Percentiles rank a stretch among this genome's conserved stretches.
These are phyloP conservation scores for Berkeleyomyces basicola DNA, from an alignment of 2,329 filamentous ascomycete genomes.

Conservation along the genomic window DNA sequence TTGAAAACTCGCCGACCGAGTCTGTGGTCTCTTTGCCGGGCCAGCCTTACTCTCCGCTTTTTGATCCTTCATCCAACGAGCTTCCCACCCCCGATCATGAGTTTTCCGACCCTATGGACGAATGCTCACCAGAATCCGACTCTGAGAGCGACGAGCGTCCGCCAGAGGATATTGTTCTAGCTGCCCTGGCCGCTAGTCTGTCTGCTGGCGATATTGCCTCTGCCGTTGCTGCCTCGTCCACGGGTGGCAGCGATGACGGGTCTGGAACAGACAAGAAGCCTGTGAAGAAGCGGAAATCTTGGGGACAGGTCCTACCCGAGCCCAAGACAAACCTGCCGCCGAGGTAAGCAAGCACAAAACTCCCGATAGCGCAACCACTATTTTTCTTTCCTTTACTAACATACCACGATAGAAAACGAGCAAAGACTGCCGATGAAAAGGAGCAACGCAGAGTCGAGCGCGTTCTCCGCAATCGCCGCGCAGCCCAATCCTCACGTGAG, in stretches of 20 bases:
- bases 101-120: constrained; percentile 31
- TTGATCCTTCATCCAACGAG: constrained; percentile 22
- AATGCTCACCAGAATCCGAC: constrained; percentile 32
- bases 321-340: constrained; percentile 94
- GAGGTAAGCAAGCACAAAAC: constrained; percentile 38
- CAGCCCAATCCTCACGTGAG: constrained; percentile 90
- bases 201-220: constrained; percentile 9
- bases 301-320: constrained; percentile 91
- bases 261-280: constrained; percentile 46
- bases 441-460: constrained; percentile 95
- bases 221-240: constrained; percentile 13
- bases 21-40: constrained; percentile 35
- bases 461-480: constrained; percentile 87
- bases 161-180: constrained; percentile 17
- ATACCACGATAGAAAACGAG: constrained; percentile 53
- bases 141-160: constrained; percentile 17
- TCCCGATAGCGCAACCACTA: background rate
- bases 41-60: constrained; percentile 33
- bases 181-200: constrained; percentile 14
- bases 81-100: constrained; percentile 16
- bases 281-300: constrained; percentile 91
- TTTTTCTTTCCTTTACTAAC: background rate
- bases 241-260: constrained; percentile 14
- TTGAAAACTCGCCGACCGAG: constrained; percentile 37
- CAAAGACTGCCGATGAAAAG: constrained; percentile 98